Evolutionary conservation across 2,329 filamentous ascomycete species (phyloP), one percentile per base, ranked within the genome.

Genomic region (Sphaceloma murrayae): DNA sequence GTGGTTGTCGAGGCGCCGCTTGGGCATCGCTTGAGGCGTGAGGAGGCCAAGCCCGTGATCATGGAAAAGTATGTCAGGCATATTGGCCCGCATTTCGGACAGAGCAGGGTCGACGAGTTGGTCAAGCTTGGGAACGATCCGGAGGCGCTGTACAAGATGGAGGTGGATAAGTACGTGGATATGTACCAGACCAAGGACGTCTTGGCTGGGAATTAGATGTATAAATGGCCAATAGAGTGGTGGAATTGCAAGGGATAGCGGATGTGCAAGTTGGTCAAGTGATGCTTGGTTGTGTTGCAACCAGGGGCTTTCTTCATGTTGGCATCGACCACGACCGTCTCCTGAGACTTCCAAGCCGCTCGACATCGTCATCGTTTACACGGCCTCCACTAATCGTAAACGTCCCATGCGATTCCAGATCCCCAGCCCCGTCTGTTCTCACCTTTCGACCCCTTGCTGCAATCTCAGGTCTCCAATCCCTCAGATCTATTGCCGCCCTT

Each of bases 31-130:
- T 73, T 91, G 60, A 75, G 91, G 53, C 79, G 89, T 57, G 88
- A 95, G 57, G 91, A 98, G 75, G 91, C 91, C 56, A 96, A 96
- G 77, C 91, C 91, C 48, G 85, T 94, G 67, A 95, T 98, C 56
- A 69, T 96, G 56, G 80, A 78, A 65, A 98, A 98, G 75, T 98
- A 86, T 73, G 82, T 88, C 80, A 80, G 85, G 62, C 91, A 98
- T 67, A 70, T 96, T 42, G 76, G 75, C 56, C 84, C 83, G 44
- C 89, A 95, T 70, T 93, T 83, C 66, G 70, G 77, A 49, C 74
- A 84, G 61, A 71, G 74, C 38, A 79, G 80, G 60, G 85, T 95
- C 42, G 76, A 89, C 68, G 73, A 91, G 69, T 74, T 98, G 45
- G 74, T 95, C 42, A 74, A 85, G 53, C 69, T 96, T 43, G 83